Evolutionary conservation across 1,284 basidiomycete genomes (phyloP).

Genomic region (Marasmius sp.): DNA sequence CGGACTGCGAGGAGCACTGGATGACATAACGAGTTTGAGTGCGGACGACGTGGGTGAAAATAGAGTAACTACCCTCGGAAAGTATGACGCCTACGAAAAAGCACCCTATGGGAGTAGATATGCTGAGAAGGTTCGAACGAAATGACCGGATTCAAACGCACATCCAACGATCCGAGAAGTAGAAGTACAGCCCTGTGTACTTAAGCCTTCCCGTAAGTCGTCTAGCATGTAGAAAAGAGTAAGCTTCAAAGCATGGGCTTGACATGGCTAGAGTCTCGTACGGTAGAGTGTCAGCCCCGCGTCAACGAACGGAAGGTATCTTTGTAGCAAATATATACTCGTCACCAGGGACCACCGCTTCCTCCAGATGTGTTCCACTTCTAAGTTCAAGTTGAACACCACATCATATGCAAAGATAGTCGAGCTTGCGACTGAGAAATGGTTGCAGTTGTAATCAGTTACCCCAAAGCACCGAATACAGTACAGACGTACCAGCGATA

Average conservation of each 20-base stretch:
- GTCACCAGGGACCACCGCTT: neutral
- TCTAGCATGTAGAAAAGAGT: neutral
- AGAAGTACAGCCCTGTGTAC: neutral
- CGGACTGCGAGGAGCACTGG: no score
- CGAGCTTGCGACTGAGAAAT: neutral
- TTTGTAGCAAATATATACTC: neutral
- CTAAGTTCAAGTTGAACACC: neutral
- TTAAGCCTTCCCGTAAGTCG: neutral
- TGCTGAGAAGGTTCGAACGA: no score
- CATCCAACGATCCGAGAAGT: neutral
- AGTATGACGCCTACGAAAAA: no score
- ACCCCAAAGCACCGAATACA: no score
- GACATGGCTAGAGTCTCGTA: neutral
- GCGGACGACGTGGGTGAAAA: no score
- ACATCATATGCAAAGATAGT: neutral
- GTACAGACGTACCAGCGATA: no score
- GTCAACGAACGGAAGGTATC: constrained; percentile 1
- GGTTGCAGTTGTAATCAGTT: no score
- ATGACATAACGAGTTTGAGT: no score
- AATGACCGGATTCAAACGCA: neutral
- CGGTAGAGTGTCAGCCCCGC: neutral
- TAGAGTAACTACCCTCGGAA: no score
- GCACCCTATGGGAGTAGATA: no score
- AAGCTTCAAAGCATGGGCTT: neutral
- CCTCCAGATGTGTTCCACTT: neutral